A percentile compares a stretch with the other conserved stretches of the same genome.
Evolutionary conservation across 2,329 filamentous ascomycete genomes (phyloP).

Genomic region (Sarocladium kiliense): DNA sequence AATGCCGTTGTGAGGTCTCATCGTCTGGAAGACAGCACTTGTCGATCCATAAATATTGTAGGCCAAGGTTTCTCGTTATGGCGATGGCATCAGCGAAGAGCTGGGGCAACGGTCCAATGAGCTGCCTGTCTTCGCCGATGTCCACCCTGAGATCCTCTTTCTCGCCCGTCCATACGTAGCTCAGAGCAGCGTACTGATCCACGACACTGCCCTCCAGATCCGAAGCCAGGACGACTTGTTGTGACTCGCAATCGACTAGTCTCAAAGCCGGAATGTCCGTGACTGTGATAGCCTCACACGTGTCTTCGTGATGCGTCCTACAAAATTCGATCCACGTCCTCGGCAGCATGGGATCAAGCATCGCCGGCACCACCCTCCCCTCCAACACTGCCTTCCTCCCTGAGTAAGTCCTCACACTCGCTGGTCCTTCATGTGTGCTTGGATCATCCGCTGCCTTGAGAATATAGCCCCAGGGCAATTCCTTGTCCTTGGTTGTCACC

Average conservation of each 20-base stretch:
- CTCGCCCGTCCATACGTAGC: constrained; percentile 26
- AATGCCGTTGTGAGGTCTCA: constrained; percentile 19
- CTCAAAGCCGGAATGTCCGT: constrained; percentile 20
- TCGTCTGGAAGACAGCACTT: constrained; percentile 27
- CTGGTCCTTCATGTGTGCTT: constrained; percentile 9
- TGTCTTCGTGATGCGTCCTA: constrained; percentile 21
- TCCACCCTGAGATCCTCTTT: constrained; percentile 7
- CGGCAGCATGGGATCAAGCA: constrained; percentile 24
- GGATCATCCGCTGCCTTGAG: constrained; percentile 22
- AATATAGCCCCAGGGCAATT: constrained; percentile 31
- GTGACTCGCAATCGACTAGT: constrained; percentile 26
- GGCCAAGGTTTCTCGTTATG: constrained; percentile 25
- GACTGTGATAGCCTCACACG: constrained; percentile 14
- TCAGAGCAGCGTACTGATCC: constrained; percentile 27
- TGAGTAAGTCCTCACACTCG: neutral
- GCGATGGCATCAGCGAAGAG: constrained; percentile 24
- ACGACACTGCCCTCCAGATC: constrained; percentile 20
- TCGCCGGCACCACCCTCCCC: constrained; percentile 25
- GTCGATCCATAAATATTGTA: constrained; percentile 33
- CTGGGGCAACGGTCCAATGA: neutral
- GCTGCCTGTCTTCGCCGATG: constrained; percentile 13
- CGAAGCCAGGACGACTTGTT: constrained; percentile 23
- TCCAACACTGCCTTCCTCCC: constrained; percentile 17
- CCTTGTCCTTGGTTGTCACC: constrained; percentile 29
- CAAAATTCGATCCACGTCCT: constrained; percentile 31